Percentiles rank a stretch among this genome's conserved stretches.
phyloP scores from a whole-genome alignment of 768 basidiomycete genomes.

The Suillus lakei region DNA sequence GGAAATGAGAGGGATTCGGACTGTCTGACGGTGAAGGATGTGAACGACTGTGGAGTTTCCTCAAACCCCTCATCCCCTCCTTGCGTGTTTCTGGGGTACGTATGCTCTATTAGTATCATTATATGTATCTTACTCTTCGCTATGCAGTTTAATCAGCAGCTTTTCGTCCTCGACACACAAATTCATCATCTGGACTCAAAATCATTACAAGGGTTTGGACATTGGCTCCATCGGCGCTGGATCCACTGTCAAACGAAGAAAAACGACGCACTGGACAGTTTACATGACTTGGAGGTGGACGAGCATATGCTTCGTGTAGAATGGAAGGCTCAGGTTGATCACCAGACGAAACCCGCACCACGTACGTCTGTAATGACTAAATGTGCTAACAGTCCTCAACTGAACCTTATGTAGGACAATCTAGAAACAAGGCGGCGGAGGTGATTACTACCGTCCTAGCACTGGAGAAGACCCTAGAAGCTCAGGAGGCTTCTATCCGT shows the following conservation, averaged over 20 bases:
- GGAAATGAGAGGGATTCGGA: conserved; percentile 29
- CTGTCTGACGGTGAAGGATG: conserved; percentile 34
- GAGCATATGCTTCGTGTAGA: conserved; percentile 12
- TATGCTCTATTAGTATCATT: conserved; percentile 2
- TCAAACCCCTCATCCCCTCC: conserved; percentile 24
- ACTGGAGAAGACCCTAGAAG: conserved; percentile 1
- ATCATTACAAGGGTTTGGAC: conserved; percentile 17
- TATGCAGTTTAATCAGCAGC: conserved; percentile 30
- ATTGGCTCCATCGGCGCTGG: conserved; percentile 19
- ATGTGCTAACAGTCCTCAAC: neutral
- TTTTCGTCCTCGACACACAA: conserved; percentile 33
- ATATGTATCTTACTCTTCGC: conserved; percentile 16
- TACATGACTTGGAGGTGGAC: neutral
- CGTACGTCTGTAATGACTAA: neutral
- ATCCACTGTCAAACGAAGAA: conserved; percentile 15
- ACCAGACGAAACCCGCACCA: conserved; percentile 2
- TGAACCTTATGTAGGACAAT: neutral
- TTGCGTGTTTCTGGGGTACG: conserved; percentile 25
- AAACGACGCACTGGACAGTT: neutral
- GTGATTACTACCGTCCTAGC: neutral
- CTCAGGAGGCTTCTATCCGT: neutral
- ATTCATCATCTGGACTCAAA: conserved; percentile 21
- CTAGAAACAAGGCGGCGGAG: neutral
- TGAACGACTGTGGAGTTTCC: conserved; percentile 30
- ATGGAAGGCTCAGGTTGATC: conserved; percentile 13